These are phyloP conservation scores for Yarrowia alimentaria DNA, from an alignment of 805 yeast species.

Conservation along the genomic window DNA sequence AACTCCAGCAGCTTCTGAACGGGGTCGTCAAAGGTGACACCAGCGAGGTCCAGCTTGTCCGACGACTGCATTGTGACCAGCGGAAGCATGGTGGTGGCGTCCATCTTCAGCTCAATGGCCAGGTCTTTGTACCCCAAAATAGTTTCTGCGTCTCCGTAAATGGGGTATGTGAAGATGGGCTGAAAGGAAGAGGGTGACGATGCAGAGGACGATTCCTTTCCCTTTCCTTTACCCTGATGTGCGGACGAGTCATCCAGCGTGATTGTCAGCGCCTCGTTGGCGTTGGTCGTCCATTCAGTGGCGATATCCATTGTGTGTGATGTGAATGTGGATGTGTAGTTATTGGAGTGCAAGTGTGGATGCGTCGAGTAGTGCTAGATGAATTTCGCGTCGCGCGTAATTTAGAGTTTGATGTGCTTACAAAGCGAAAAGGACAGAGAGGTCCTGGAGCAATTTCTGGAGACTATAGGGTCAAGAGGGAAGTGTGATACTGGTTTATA, in stretches of 20 bases:
- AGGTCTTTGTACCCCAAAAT: conserved; percentile 80
- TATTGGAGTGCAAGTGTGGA: no score
- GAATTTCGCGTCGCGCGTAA: conserved; percentile 27
- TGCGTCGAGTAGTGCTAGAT: no score
- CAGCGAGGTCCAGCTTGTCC: conserved; percentile 46
- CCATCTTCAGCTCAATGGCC: conserved; percentile 62
- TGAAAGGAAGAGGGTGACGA: conserved; percentile 47
- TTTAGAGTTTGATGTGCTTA: no score
- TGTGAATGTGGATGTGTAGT: background rate
- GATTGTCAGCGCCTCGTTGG: conserved; percentile 65
- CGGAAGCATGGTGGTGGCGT: conserved; percentile 70
- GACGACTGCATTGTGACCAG: conserved; percentile 59
- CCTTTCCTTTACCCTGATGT: conserved; percentile 31
- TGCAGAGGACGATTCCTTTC: background rate
- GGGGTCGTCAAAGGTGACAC: conserved; percentile 59
- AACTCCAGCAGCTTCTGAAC: conserved; percentile 52
- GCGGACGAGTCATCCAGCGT: conserved; percentile 43
- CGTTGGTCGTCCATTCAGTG: conserved; percentile 70
- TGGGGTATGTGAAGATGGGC: conserved; percentile 87
- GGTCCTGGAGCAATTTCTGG: no score
- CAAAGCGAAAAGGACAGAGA: no score
- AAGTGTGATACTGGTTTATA: no score
- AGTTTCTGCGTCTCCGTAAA: conserved; percentile 87
- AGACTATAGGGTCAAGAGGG: no score
- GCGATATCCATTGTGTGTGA: conserved; percentile 36